Conservation (phyloP, 108 stramenopile genomes). For the Cyclotella atomus region DNA sequence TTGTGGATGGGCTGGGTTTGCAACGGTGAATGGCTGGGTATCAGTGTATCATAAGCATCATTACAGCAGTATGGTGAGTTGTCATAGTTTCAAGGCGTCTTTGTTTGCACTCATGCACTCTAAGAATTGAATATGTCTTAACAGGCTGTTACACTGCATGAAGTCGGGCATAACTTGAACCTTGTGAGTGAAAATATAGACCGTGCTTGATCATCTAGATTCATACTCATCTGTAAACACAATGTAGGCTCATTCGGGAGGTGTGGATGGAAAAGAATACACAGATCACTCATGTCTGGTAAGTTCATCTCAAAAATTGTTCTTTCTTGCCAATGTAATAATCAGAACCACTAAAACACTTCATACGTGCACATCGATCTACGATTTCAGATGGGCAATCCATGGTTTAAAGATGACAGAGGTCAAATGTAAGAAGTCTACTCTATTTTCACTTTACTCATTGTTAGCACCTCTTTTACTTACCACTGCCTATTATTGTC, state of each 20-base stretch:
- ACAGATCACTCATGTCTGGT: conserved; percentile 41
- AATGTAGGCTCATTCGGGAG: conserved; percentile 34
- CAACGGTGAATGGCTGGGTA: conserved; percentile 13
- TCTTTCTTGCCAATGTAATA: no score
- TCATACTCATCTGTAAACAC: no score
- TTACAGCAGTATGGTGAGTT: conserved; percentile 22
- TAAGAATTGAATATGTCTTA: not conserved
- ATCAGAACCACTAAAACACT: no score
- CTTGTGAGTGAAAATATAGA: conserved; percentile 12
- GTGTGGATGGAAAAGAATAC: conserved; percentile 31
- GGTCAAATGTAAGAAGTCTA: no score
- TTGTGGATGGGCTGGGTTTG: conserved; percentile 44
- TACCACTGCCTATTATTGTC: no score
- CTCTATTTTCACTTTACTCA: no score
- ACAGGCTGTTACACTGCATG: conserved; percentile 1
- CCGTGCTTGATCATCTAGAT: no score
- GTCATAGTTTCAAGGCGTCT: conserved; percentile 10
- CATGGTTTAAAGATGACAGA: conserved; percentile 29
- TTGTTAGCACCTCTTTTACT: no score
- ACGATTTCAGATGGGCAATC: conserved; percentile 37
- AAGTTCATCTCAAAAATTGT: conserved; percentile 10
- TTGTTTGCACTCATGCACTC: not conserved
- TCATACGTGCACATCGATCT: no score
- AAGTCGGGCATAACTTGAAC: conserved; percentile 21
- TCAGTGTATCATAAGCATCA: conserved; percentile 21